phyloP scores from a whole-genome alignment of 176 grass and related monocot species.

The Panicum miliaceum region DNA sequence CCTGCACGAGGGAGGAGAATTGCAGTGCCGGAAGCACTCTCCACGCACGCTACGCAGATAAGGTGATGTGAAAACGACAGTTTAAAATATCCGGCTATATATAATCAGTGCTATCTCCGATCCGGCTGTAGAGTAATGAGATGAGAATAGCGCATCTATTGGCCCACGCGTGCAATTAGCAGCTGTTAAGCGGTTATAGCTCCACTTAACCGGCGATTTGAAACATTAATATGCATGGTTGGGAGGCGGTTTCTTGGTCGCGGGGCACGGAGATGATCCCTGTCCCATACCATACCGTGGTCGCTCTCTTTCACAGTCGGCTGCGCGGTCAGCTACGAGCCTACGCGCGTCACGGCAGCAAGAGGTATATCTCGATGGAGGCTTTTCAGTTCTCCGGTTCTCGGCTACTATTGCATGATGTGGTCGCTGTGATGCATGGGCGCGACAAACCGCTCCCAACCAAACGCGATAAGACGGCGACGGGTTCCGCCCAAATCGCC shows the following conservation, averaged over 20 bases:
- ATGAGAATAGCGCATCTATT: too few species aligned
- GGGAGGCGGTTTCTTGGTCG: background rate
- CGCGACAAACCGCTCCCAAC: background rate
- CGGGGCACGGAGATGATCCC: background rate
- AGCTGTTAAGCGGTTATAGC: too few species aligned
- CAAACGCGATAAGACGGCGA: background rate
- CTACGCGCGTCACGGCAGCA: background rate
- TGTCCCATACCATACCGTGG: background rate
- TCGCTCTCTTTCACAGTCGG: background rate
- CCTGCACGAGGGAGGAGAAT: background rate
- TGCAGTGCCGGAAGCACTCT: background rate
- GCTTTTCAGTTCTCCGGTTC: too few species aligned
- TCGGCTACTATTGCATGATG: background rate
- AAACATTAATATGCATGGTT: too few species aligned
- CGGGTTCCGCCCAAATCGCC: background rate
- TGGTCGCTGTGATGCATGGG: background rate
- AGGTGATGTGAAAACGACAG: background rate
- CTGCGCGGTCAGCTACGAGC: background rate
- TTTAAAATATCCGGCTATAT: too few species aligned
- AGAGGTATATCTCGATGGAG: too few species aligned
- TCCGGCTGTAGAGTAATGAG: too few species aligned
- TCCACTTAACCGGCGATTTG: too few species aligned
- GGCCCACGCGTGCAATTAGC: too few species aligned
- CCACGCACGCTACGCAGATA: background rate
- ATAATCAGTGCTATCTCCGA: too few species aligned